A percentile compares a stretch with the other conserved stretches of the same genome.
phyloP scores from a whole-genome alignment of 768 basidiomycete genomes.

The Trametes meyenii region DNA sequence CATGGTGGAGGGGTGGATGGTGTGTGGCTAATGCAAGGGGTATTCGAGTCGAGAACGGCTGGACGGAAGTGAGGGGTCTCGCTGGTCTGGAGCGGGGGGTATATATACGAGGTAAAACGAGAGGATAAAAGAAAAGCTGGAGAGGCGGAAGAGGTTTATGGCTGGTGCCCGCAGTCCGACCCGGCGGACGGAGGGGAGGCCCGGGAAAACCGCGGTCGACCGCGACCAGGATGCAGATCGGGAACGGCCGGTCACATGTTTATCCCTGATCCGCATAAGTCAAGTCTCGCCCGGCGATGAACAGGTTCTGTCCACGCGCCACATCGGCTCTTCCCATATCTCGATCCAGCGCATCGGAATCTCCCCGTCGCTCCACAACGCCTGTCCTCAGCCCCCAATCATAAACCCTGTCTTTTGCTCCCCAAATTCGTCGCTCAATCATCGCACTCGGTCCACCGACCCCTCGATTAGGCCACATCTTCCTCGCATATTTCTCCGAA shows the following conservation, averaged over 20 bases:
- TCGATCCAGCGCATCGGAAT: conserved; percentile 12
- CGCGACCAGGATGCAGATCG: conserved; percentile 1
- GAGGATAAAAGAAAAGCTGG: conserved; percentile 6
- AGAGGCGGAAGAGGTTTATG: background rate
- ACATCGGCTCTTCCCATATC: conserved; percentile 3
- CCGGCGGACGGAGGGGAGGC: conserved; percentile 9
- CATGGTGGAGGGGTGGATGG: conserved; percentile 24
- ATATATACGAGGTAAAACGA: conserved; percentile 7
- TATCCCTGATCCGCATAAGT: background rate
- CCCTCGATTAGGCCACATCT: background rate
- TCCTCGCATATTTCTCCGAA: conserved; percentile 1
- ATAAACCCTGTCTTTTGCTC: background rate
- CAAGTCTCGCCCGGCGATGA: background rate
- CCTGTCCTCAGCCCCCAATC: conserved; percentile 3
- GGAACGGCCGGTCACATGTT: conserved; percentile 14
- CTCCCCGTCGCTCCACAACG: conserved; percentile 16
- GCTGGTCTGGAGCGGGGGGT: conserved; percentile 5
- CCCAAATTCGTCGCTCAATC: background rate
- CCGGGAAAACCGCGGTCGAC: conserved; percentile 19
- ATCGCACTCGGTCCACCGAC: background rate
- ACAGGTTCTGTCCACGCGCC: background rate
- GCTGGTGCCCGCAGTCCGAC: background rate
- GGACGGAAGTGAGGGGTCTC: conserved; percentile 1
- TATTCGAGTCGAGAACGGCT: background rate
- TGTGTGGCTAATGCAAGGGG: background rate